phyloP scores from a whole-genome alignment of 1,284 basidiomycete species.

The Coniophora puteana region DNA sequence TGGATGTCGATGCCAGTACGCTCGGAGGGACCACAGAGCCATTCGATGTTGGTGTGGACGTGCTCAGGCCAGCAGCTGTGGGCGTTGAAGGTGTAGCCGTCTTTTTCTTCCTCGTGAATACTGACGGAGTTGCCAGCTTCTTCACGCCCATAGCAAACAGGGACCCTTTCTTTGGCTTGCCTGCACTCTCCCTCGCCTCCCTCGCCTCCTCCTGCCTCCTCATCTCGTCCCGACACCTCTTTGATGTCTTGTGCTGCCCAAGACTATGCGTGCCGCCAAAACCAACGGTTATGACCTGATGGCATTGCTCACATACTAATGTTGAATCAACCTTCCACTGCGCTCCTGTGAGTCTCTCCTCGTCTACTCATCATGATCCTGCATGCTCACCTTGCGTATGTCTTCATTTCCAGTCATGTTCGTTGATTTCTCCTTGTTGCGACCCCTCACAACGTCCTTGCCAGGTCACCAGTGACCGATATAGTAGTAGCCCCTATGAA shows the following conservation, averaged over 20 bases:
- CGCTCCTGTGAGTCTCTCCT: no score
- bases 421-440: no score
- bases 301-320: neutral
- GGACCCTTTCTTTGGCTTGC: no score
- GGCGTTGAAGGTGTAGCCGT: neutral
- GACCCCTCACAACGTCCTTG: no score
- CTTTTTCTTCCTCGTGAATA: no score
- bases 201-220: neutral
- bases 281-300: neutral
- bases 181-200: no score
- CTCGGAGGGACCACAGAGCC: neutral
- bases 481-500: no score
- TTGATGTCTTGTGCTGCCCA: neutral
- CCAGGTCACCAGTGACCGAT: no score
- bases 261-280: neutral
- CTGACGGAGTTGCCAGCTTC: neutral
- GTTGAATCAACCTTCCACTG: neutral
- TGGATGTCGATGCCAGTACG: no score
- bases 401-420: no score
- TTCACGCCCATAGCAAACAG: neutral
- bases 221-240: neutral
- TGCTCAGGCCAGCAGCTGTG: neutral
- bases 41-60: neutral
- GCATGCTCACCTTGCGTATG: no score
- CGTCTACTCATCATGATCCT: no score